Evolutionary conservation across 208 protist species (phyloP).

Genomic region (Strigomonas galati): DNA sequence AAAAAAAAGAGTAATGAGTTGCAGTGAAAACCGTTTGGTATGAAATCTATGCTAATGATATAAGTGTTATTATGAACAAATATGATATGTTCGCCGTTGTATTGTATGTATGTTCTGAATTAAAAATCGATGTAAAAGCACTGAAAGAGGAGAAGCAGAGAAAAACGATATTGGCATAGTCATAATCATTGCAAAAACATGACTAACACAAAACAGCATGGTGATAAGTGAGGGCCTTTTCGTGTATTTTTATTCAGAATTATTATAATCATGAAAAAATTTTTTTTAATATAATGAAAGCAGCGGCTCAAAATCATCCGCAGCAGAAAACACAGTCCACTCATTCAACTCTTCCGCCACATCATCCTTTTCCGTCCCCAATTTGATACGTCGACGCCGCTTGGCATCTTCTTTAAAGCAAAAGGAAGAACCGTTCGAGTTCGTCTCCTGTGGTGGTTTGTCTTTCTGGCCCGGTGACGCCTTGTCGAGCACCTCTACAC

Average conservation of each 20-base stretch:
- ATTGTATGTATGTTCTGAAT: too few relatives aligned
- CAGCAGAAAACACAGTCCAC: conserved; percentile 6
- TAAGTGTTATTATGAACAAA: neutral
- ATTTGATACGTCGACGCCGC: neutral
- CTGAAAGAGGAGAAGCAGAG: neutral
- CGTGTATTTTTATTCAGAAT: too few relatives aligned
- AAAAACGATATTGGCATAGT: neutral
- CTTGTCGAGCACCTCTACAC: neutral
- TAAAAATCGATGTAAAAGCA: neutral
- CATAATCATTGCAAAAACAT: neutral
- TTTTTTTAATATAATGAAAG: conserved; percentile 3
- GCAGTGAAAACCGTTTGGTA: too few relatives aligned
- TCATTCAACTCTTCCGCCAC: neutral
- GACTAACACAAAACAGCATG: neutral
- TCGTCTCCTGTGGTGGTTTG: too few relatives aligned
- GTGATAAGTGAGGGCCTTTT: neutral
- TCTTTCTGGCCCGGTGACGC: neutral
- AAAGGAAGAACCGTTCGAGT: too few relatives aligned
- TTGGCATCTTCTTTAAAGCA: neutral
- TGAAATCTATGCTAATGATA: neutral
- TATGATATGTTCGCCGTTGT: too few relatives aligned
- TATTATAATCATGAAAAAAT: neutral
- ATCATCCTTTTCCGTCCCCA: neutral
- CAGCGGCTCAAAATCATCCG: neutral
- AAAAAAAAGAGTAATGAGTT: too few relatives aligned